Conservation (phyloP, 2,329 filamentous ascomycete species). For the Trichoderma koningiopsis region DNA sequence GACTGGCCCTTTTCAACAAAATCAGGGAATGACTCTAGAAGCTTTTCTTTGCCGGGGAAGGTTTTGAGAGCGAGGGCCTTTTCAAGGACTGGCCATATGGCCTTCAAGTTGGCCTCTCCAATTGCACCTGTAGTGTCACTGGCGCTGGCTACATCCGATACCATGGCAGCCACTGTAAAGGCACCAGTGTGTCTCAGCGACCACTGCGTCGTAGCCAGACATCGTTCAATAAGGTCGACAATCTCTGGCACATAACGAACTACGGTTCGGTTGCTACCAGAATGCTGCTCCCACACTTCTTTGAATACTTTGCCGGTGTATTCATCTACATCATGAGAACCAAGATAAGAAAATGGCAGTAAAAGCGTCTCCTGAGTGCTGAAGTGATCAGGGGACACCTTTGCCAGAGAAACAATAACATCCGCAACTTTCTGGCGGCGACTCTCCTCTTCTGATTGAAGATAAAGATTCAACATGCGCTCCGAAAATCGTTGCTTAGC, state of each 20-base stretch:
- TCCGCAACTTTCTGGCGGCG: conserved; percentile 78
- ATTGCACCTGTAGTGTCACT: conserved; percentile 61
- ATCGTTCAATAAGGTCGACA: conserved; percentile 63
- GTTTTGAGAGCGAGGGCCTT: conserved; percentile 84
- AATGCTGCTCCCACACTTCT: conserved; percentile 88
- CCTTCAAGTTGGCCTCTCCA: conserved; percentile 59
- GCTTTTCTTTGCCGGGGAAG: conserved; percentile 86
- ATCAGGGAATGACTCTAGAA: conserved; percentile 76
- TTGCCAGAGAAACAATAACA: conserved; percentile 79
- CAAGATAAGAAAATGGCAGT: conserved; percentile 85
- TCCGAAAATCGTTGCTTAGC: conserved; percentile 54
- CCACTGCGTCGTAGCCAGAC: conserved; percentile 83
- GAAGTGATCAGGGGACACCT: conserved; percentile 87
- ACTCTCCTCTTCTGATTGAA: conserved; percentile 75
- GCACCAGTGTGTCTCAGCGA: conserved; percentile 86
- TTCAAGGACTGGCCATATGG: conserved; percentile 82
- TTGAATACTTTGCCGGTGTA: conserved; percentile 78
- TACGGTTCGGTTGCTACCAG: conserved; percentile 80
- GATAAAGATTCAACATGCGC: conserved; percentile 70
- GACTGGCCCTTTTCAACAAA: conserved; percentile 68
- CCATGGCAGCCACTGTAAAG: conserved; percentile 73
- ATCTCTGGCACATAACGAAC: conserved; percentile 86
- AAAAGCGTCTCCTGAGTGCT: conserved; percentile 72
- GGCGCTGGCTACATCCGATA: conserved; percentile 64
- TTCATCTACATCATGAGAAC: conserved; percentile 80